phyloP scores from a whole-genome alignment of 2,329 filamentous ascomycete species.

The Pseudopyricularia cyperi region DNA sequence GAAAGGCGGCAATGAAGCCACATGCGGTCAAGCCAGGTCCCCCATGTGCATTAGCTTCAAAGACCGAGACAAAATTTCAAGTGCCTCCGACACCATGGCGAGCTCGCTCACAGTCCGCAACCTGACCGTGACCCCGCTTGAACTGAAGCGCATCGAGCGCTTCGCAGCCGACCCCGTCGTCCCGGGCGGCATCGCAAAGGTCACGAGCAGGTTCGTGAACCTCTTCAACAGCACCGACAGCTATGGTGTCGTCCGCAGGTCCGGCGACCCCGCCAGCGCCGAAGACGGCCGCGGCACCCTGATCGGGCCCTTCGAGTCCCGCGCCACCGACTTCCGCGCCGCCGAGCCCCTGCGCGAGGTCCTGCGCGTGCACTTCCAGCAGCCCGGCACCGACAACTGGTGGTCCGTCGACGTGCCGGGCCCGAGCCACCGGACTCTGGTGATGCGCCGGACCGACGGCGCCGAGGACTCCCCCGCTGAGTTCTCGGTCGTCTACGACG shows the following conservation, averaged over 20 bases:
- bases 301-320: conserved; percentile 55
- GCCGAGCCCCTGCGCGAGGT: conserved; percentile 50
- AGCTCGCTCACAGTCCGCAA: conserved; percentile 70
- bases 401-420: conserved; percentile 67
- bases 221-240: conserved; percentile 25
- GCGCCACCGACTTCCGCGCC: conserved; percentile 47
- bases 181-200: conserved; percentile 17
- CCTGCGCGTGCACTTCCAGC: conserved; percentile 63
- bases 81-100: conserved; percentile 23
- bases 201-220: conserved; percentile 19
- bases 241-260: conserved; percentile 8
- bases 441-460: conserved; percentile 42
- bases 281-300: conserved; percentile 41
- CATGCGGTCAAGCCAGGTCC: background rate
- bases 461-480: conserved; percentile 18
- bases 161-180: conserved; percentile 41
- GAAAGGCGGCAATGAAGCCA: background rate
- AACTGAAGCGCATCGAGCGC: conserved; percentile 60
- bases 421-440: conserved; percentile 41
- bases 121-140: conserved; percentile 59
- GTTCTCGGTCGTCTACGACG: conserved; percentile 56
- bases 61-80: background rate
- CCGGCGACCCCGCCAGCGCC: conserved; percentile 24
- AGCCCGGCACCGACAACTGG: conserved; percentile 30
- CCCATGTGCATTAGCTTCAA: background rate